phyloP scores from a whole-genome alignment of 208 protist genomes.

The Wallacemonas sp. region DNA sequence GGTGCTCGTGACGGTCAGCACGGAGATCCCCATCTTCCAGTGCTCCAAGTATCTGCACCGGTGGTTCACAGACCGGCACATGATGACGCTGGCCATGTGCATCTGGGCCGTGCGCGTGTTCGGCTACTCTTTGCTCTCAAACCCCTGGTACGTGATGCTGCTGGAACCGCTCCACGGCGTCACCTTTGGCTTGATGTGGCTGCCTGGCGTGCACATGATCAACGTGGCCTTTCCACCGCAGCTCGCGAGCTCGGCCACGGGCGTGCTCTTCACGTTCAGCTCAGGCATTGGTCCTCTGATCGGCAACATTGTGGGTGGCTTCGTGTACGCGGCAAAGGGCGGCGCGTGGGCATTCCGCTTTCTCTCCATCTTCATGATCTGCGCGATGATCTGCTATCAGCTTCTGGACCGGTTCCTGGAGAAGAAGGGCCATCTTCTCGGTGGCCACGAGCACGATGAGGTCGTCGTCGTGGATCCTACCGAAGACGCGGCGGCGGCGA shows the following conservation, averaged over 20 bases:
- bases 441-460: slow-evolving; percentile 11
- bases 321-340: slow-evolving; percentile 49
- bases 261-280: slow-evolving; percentile 50
- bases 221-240: slow-evolving; percentile 40
- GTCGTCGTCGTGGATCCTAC: not conserved
- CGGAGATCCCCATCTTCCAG: slow-evolving; percentile 78
- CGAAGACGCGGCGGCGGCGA: slow-evolving; percentile 12
- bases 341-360: slow-evolving; percentile 50
- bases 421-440: slow-evolving; percentile 17
- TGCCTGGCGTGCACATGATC: slow-evolving; percentile 45
- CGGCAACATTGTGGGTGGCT: slow-evolving; percentile 54
- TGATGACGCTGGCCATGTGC: slow-evolving; percentile 58
- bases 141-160: slow-evolving; percentile 64
- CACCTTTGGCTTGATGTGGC: slow-evolving; percentile 73
- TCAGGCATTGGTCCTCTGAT: slow-evolving; percentile 55
- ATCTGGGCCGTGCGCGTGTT: slow-evolving; percentile 52
- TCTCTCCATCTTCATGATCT: slow-evolving; percentile 31
- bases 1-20: slow-evolving; percentile 56
- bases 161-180: slow-evolving; percentile 76
- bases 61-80: slow-evolving; percentile 40
- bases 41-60: slow-evolving; percentile 34
- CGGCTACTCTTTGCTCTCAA: slow-evolving; percentile 56
- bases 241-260: slow-evolving; percentile 55
- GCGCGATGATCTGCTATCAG: slow-evolving; percentile 32
- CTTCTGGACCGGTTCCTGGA: slow-evolving; percentile 36